Base-by-base conservation (phyloP, 768 basidiomycete genomes). In the Sporobolomyces phaffii region DNA sequence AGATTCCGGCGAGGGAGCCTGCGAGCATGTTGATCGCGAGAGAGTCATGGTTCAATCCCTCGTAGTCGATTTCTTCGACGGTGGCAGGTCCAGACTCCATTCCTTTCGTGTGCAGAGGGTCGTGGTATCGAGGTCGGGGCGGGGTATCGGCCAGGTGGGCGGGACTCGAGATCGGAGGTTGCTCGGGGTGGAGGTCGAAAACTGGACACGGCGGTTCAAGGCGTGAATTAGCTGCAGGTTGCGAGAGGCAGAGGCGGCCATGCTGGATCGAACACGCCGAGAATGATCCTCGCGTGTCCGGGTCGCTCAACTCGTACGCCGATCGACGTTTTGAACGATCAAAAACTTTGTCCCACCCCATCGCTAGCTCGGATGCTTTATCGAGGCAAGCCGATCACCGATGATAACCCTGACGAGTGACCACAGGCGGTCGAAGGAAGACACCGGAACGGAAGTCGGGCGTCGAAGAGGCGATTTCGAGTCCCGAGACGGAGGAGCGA, bases 1-100 rank as follows among this genome's bases (percentile, higher is more conserved):
- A 92, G 73, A 99, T 98, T 67, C 96, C 96, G 74, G 96, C 96
- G 78, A 98, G 80, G 57, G 92, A 92, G 68, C 96, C 96, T 28
- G 96, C 96, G 74, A 91, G 79, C 96, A 98, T 98, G 79, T 92
- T 93, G 66, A 96, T 90, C 29, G 84, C 85, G 73, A 91, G 83
- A 88, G 86, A 56, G 87, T 88, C 87, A 75, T 86, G 86, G 57
- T 84, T 84, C 60, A 82, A 78, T 60, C 86, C 86, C 29, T 82
- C 81, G 69, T 83, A 75, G 53, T 75, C 75, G 51, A 73, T 64
- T 45, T 73, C 73, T 31, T 69, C 67, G n/a, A 69, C 56, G 24
- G 50, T 47, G 31, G 65, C 72, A 28, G 64, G 34, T 41, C 45
- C 53, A 28, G 59, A 17, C 28, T 57, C 54, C 54, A 57, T 57